These are phyloP conservation scores for Raffaelea deltoideospora DNA, from an alignment of 2,329 filamentous ascomycete species.

Conservation along the genomic window DNA sequence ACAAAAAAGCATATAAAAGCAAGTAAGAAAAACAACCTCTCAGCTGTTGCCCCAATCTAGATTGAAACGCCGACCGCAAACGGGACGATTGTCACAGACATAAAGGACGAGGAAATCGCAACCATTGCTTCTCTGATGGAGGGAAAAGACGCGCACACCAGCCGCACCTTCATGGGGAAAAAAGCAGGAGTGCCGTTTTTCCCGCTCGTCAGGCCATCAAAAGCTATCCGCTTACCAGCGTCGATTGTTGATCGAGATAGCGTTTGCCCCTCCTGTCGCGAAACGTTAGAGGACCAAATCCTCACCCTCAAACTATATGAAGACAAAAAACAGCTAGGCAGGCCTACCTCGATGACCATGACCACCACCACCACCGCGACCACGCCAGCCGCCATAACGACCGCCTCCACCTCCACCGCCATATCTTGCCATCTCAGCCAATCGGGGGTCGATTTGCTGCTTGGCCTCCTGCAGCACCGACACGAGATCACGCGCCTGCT, in stretches of 20 bases:
- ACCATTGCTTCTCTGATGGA: too few relatives aligned
- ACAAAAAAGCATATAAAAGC: too few relatives aligned
- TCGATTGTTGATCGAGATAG: conserved; percentile 31
- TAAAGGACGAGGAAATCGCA: too few relatives aligned
- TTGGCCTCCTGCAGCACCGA: conserved; percentile 88
- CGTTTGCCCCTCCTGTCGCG: conserved; percentile 26
- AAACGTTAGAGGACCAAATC: not conserved
- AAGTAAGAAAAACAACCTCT: too few relatives aligned
- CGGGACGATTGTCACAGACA: too few relatives aligned
- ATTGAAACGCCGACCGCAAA: too few relatives aligned
- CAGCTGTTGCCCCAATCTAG: too few relatives aligned
- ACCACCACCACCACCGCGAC: conserved; percentile 38
- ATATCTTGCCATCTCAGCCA: conserved; percentile 91
- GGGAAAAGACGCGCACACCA: too few relatives aligned
- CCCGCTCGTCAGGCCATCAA: conserved; percentile 1
- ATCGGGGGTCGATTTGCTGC: conserved; percentile 91
- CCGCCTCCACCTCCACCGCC: conserved; percentile 68
- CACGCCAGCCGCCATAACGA: conserved; percentile 56
- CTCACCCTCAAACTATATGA: not conserved
- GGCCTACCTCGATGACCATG: conserved; percentile 23
- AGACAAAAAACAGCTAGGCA: too few relatives aligned
- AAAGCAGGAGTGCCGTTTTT: not conserved
- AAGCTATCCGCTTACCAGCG: conserved; percentile 27
- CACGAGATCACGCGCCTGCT: conserved; percentile 94
- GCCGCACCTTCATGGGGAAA: not conserved